Evolutionary conservation across 1,284 basidiomycete genomes (phyloP).

Genomic region (Ustilago cynodontis): DNA sequence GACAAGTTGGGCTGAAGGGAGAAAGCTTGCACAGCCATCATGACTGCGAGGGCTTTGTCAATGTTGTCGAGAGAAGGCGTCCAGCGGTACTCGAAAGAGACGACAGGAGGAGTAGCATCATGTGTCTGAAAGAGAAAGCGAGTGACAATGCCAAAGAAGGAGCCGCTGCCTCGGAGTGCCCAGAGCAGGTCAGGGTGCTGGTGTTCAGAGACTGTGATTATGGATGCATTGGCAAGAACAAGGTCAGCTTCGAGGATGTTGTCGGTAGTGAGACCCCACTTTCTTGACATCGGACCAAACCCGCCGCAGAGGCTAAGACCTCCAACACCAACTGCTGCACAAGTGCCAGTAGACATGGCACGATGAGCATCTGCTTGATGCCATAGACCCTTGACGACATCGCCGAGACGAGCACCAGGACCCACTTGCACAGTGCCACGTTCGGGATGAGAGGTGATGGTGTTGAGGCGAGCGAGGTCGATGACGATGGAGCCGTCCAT

Average conservation of each 20-base stretch:
- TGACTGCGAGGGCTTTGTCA: conserved; percentile 27
- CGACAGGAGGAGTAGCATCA: conserved; percentile 53
- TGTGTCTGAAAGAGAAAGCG: conserved; percentile 55
- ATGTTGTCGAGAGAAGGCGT: conserved; percentile 26
- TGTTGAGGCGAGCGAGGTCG: conserved; percentile 60
- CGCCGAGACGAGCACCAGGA: conserved; percentile 68
- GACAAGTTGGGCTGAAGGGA: conserved; percentile 25
- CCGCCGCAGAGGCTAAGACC: conserved; percentile 69
- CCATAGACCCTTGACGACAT: conserved; percentile 68
- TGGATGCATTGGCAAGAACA: conserved; percentile 68
- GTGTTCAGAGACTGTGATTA: conserved; percentile 50
- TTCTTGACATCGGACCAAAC: conserved; percentile 62
- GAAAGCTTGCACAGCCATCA: conserved; percentile 54
- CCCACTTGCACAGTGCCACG: conserved; percentile 58
- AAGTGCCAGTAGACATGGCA: conserved; percentile 69
- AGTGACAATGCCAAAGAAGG: conserved; percentile 69
- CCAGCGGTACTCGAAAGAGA: conserved; percentile 59
- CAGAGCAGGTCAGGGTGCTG: conserved; percentile 55
- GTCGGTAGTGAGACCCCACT: conserved; percentile 69
- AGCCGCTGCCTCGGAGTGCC: conserved; percentile 68
- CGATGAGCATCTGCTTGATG: conserved; percentile 45
- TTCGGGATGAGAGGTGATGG: conserved; percentile 47
- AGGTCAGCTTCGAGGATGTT: conserved; percentile 66
- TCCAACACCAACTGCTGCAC: conserved; percentile 68
- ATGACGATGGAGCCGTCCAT: conserved; percentile 63